Evolutionary conservation across 2,329 filamentous ascomycete genomes (phyloP).

Genomic region (Cercospora sp.): DNA sequence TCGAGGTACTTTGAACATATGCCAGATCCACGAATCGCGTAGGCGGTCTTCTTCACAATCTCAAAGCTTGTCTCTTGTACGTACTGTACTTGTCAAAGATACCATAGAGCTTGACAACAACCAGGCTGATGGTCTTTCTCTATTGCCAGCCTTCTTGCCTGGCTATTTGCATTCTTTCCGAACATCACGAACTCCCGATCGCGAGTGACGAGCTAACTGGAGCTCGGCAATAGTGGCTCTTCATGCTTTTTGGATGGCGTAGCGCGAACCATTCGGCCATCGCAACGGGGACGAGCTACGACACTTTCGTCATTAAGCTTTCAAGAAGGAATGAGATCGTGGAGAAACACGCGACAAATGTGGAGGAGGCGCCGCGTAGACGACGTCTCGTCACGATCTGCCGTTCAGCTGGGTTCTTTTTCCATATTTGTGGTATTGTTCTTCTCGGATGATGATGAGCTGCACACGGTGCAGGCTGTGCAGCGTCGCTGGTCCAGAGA

Average conservation of each 20-base stretch:
- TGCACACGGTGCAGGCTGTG: neutral
- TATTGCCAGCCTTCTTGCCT: neutral
- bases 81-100: neutral
- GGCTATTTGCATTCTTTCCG: neutral
- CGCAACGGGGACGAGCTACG: neutral
- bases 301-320: slow-evolving; percentile 1
- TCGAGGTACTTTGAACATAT: neutral
- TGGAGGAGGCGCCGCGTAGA: neutral
- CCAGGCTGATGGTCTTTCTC: neutral
- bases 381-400: neutral
- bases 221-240: neutral
- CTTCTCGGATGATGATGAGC: neutral
- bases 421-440: neutral
- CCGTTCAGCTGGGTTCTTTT: neutral
- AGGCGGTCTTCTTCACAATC: neutral
- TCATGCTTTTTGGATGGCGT: neutral
- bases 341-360: neutral
- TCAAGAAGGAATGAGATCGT: neutral
- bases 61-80: neutral
- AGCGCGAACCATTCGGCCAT: neutral
- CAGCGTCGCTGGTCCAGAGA: neutral
- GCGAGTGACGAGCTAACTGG: neutral
- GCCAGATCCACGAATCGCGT: neutral
- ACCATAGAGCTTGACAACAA: neutral
- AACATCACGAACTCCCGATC: neutral